Conservation (phyloP, 78 protist species). For the Dictyostelium citrinum region DNA sequence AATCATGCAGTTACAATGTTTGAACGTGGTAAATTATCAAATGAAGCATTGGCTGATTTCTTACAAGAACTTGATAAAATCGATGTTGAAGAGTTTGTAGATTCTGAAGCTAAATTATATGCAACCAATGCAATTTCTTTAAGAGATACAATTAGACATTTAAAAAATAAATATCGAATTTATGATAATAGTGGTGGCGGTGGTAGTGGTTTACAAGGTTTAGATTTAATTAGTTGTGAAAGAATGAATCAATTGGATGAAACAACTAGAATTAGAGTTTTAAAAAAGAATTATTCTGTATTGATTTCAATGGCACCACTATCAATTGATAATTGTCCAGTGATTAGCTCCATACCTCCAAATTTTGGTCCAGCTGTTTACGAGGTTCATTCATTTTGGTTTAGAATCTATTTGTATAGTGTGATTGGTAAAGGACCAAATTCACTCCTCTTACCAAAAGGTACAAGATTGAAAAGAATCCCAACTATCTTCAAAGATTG, state of each 20-base stretch:
- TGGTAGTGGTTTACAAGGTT: not conserved
- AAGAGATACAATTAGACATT: constrained; percentile 80
- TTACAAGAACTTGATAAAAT: constrained; percentile 83
- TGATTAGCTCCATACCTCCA: constrained; percentile 1
- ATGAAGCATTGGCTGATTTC: constrained; percentile 88
- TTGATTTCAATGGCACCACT: constrained; percentile 93
- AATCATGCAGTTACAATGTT: constrained; percentile 96
- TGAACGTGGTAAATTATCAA: constrained; percentile 94
- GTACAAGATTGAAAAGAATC: constrained; percentile 72
- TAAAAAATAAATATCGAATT: constrained; percentile 34
- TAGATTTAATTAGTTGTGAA: constrained; percentile 81
- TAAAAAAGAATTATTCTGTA: constrained; percentile 83
- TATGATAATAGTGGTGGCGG: not conserved
- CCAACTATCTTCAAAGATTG: constrained; percentile 72
- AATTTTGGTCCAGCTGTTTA: constrained; percentile 89
- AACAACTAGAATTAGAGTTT: constrained; percentile 57
- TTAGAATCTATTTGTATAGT: constrained; percentile 79
- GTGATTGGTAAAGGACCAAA: constrained; percentile 85
- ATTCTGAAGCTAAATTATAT: constrained; percentile 89
- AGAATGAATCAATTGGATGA: constrained; percentile 73
- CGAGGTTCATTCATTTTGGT: constrained; percentile 83
- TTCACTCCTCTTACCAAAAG: constrained; percentile 70
- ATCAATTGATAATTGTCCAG: constrained; percentile 26
- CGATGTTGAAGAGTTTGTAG: constrained; percentile 54
- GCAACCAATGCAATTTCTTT: constrained; percentile 88